A percentile compares a stretch with the other conserved stretches of the same genome.
Evolutionary conservation across 192 early-diverging fungal genomes (phyloP).

Genomic region (Spizellomyces punctatus): DNA sequence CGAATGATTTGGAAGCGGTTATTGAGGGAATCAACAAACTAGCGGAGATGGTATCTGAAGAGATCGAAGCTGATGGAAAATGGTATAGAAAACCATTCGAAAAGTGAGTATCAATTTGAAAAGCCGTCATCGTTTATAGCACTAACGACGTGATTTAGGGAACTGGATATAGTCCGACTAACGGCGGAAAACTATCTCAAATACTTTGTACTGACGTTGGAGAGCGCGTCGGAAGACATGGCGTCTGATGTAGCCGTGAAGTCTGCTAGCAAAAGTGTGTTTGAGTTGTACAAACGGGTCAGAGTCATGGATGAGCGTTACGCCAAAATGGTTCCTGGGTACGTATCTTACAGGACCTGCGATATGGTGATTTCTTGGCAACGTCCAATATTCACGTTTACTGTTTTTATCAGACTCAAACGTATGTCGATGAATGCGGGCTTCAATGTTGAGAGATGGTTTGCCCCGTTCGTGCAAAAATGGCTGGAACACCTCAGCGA

Average conservation of each 20-base stretch:
- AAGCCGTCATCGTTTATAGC: background rate
- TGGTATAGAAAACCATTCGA: conserved; percentile 52
- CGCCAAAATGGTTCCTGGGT: conserved; percentile 47
- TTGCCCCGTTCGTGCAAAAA: conserved; percentile 49
- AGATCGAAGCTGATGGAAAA: conserved; percentile 56
- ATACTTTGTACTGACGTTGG: conserved; percentile 50
- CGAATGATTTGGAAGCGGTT: conserved; percentile 49
- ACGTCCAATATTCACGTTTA: background rate
- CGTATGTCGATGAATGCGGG: conserved; percentile 37
- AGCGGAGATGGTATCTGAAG: conserved; percentile 54
- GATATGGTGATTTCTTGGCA: background rate
- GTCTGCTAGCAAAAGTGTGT: conserved; percentile 42
- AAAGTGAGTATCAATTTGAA: conserved; percentile 7
- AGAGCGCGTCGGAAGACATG: conserved; percentile 41
- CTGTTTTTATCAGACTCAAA: conserved; percentile 11
- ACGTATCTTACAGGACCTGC: background rate
- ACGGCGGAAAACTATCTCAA: conserved; percentile 53
- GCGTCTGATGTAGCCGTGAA: conserved; percentile 46
- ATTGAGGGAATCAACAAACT: conserved; percentile 51
- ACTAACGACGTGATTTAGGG: conserved; percentile 14
- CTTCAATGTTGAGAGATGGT: conserved; percentile 58
- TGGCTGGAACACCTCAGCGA: conserved; percentile 51
- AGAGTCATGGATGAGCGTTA: conserved; percentile 50
- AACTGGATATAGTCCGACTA: conserved; percentile 53
- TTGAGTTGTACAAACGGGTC: conserved; percentile 48